Conservation (phyloP, 768 basidiomycete species). For the Sporobolomyces pararoseus region DNA sequence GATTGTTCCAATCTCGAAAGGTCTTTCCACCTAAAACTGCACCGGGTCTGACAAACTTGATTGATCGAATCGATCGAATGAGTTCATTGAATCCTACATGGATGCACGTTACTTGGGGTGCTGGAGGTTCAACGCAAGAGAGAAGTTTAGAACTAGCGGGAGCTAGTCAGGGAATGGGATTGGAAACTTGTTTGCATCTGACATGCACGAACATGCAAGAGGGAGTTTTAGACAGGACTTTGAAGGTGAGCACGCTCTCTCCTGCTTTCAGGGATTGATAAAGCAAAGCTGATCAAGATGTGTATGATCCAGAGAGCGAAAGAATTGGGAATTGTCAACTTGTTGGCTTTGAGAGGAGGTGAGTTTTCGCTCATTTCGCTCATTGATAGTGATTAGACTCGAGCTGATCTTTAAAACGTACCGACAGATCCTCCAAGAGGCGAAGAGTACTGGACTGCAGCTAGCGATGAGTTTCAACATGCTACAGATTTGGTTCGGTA, state of each 20-base stretch:
- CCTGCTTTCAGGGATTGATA: not conserved
- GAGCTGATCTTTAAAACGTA: not conserved
- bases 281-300: constrained; percentile 14
- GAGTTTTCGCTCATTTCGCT: constrained; percentile 40
- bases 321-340: constrained; percentile 74
- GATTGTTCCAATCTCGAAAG: constrained; percentile 11
- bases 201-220: constrained; percentile 99
- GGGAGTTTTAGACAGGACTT: constrained; percentile 86
- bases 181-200: constrained; percentile 97
- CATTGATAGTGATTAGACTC: not conserved
- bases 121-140: constrained; percentile 86
- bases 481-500: constrained; percentile 87
- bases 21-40: constrained; percentile 91
- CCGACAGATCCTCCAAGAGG: constrained; percentile 83
- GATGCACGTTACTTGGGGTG: constrained; percentile 94
- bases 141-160: constrained; percentile 80
- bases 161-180: constrained; percentile 72
- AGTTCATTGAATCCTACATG: constrained; percentile 72
- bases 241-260: constrained; percentile 63
- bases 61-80: constrained; percentile 79
- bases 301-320: constrained; percentile 61
- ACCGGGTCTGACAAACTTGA: constrained; percentile 85
- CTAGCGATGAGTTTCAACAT: constrained; percentile 75
- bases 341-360: constrained; percentile 91
- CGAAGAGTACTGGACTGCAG: constrained; percentile 85